Percentiles rank a stretch among this genome's conserved stretches.
Evolutionary conservation across 2,329 filamentous ascomycete genomes (phyloP).

Genomic region (Trichoderma lentiforme): DNA sequence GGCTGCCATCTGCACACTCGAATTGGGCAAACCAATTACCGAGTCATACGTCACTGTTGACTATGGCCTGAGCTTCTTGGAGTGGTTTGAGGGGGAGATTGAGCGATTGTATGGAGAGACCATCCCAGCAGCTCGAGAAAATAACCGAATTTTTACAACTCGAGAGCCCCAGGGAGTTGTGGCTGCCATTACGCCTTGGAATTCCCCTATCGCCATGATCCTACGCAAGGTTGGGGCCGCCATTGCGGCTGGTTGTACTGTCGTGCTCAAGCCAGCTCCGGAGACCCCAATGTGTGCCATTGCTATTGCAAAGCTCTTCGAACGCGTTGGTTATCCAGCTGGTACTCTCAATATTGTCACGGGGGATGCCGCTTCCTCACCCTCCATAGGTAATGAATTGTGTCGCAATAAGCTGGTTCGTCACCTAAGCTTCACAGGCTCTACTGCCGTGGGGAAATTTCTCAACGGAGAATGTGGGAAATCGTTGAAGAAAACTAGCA

Average conservation of each 20-base stretch:
- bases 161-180: too few relatives aligned
- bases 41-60: too few relatives aligned
- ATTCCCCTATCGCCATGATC: not conserved
- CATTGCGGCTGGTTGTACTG: constrained; percentile 43
- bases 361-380: constrained; percentile 30
- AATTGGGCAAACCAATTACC: too few relatives aligned
- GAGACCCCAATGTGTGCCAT: constrained; percentile 71
- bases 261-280: constrained; percentile 66
- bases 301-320: constrained; percentile 62
- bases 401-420: not conserved
- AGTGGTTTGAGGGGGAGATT: too few relatives aligned
- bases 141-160: too few relatives aligned
- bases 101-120: too few relatives aligned
- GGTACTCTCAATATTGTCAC: constrained; percentile 55
- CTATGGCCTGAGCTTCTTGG: too few relatives aligned
- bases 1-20: too few relatives aligned
- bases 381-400: not conserved
- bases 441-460: not conserved
- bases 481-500: not conserved
- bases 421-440: not conserved
- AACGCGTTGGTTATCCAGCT: constrained; percentile 68
- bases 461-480: not conserved
- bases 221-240: not conserved
- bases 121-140: too few relatives aligned
- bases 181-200: too few relatives aligned